phyloP scores from a whole-genome alignment of 2,329 filamentous ascomycete genomes.

The Pseudocercospora cruenta region DNA sequence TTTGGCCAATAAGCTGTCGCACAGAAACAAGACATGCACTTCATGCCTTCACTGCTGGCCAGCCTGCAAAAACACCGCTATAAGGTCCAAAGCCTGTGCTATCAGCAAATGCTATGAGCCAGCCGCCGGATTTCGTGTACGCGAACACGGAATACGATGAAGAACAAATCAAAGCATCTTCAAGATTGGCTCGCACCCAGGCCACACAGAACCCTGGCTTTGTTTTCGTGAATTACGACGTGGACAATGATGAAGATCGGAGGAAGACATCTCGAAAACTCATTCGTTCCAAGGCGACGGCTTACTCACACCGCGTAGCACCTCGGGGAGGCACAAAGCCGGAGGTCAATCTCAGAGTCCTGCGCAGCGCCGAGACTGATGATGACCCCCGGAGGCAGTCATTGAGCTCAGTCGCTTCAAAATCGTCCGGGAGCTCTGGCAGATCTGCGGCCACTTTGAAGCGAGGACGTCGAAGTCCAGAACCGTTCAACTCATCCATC shows the following conservation, averaged over 20 bases:
- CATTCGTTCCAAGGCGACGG: conserved; percentile 28
- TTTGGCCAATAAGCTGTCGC: too few relatives aligned
- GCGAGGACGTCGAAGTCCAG: conserved; percentile 10
- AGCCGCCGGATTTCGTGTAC: conserved; percentile 22
- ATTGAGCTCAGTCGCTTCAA: background rate
- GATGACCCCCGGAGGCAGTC: conserved; percentile 11
- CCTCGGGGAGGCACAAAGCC: conserved; percentile 22
- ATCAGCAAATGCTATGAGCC: conserved; percentile 10
- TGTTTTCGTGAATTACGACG: conserved; percentile 27
- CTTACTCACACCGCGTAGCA: conserved; percentile 25
- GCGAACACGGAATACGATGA: conserved; percentile 27
- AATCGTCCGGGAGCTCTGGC: background rate
- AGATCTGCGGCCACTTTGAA: background rate
- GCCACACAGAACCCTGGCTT: conserved; percentile 19
- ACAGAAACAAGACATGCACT: background rate
- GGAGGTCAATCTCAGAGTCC: conserved; percentile 16
- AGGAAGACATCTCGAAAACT: conserved; percentile 21
- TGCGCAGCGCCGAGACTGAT: conserved; percentile 10
- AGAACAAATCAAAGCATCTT: conserved; percentile 17
- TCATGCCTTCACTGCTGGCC: background rate
- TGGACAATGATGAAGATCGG: conserved; percentile 16
- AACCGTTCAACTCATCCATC: background rate
- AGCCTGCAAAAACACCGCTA: background rate
- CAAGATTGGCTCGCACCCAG: conserved; percentile 15
- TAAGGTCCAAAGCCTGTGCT: background rate